Base-by-base conservation (phyloP, 2,329 filamentous ascomycete species). In the Fusarium nodosum region DNA sequence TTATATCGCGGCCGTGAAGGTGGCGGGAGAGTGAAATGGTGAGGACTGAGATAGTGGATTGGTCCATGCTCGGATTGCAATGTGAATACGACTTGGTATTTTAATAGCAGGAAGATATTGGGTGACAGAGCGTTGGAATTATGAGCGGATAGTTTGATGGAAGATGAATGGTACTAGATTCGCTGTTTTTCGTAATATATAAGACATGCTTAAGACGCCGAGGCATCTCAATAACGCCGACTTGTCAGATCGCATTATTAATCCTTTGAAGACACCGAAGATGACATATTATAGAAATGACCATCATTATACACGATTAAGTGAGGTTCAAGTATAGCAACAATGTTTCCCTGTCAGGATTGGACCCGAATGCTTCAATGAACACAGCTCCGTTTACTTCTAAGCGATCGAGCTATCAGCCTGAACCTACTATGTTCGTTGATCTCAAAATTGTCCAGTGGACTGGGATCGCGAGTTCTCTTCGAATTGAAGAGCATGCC, bases 11-110 rank as follows among this genome's bases (percentile, higher is more conserved):
- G 0, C 64, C 64, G 3, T 64, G 44, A 4, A 67, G 58, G 5
- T 67, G 44, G 0, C 30, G 47, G 2, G 42, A 20, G n/a, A 67
- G 64, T 2, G 64, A 67, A 1, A 67, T 59, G 0, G 64, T 67
- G 1, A 67, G 47, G 1, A 67, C 4, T 0, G 47, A n/a, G 3
- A 64, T 51, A 1, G 47, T n/a, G 2, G 44, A 8, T 31, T 46
- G 28, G 12, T 30, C 34, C 48, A 52, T 41, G 15, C 7, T 51
- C 10, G 8, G 13, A 16, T 9, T 9, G 4, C 3, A 18, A 16
- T 4, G 9, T 13, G 6, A 24, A 7, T 16, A 6, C 2, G 12
- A 24, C 11, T 16, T 22, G 24, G 7, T 15, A 4, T 15, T 34
- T 34, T 20, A 8, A 8, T n/a, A 7, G 15, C 3, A 31, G 16